phyloP scores from a whole-genome alignment of 108 stramenopile genomes.

The Phaeodactylum tricornutum region DNA sequence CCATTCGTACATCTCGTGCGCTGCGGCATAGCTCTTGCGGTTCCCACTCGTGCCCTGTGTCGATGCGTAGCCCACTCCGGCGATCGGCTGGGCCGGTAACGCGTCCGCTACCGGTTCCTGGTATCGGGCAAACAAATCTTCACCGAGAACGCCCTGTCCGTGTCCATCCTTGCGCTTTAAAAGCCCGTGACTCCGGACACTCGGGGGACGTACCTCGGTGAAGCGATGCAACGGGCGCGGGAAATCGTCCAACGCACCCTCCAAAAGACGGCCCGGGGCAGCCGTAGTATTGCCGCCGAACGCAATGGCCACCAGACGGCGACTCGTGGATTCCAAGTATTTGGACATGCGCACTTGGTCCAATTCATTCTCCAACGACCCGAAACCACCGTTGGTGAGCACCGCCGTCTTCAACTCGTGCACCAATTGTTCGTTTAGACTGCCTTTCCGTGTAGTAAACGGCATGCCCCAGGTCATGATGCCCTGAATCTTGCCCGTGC shows the following conservation, averaged over 20 bases:
- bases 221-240: constrained; percentile 62
- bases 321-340: constrained; percentile 33
- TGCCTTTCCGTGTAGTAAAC: constrained; percentile 25
- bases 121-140: constrained; percentile 53
- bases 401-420: constrained; percentile 46
- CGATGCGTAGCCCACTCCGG: constrained; percentile 1
- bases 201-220: constrained; percentile 40
- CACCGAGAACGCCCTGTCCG: constrained; percentile 39
- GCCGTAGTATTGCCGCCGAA: too few relatives aligned
- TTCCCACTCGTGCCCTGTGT: neutral
- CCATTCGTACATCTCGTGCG: constrained; percentile 12
- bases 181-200: constrained; percentile 38
- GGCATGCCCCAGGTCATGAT: constrained; percentile 84
- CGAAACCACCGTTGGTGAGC: constrained; percentile 50
- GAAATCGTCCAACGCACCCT: constrained; percentile 10
- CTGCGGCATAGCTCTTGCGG: neutral
- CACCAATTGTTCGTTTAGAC: constrained; percentile 42
- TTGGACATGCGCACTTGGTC: constrained; percentile 6
- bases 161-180: constrained; percentile 44
- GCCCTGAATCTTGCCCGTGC: constrained; percentile 55
- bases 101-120: neutral
- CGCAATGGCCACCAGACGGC: constrained; percentile 43
- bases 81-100: neutral
- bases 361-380: constrained; percentile 38
- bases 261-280: neutral